Evolutionary conservation across 257 asterid genomes (phyloP).

Genomic region (Haberlea rhodopensis): DNA sequence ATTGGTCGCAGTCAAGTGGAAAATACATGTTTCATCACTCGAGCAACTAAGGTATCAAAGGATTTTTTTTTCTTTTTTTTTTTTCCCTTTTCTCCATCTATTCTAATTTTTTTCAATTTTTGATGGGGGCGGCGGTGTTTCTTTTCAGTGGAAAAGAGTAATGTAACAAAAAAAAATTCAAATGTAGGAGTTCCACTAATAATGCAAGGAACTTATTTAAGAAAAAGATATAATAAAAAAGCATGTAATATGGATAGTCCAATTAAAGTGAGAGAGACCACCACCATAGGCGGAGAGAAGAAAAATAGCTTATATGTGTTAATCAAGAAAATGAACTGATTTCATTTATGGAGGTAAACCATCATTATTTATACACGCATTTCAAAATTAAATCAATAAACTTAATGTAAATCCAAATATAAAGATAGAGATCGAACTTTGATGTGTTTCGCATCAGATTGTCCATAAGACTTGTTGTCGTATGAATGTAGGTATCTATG

Average conservation of each 20-base stretch:
- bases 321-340: slow-evolving; percentile 5
- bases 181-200: not conserved
- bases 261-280: not conserved
- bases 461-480: slow-evolving; percentile 64
- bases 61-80: not conserved
- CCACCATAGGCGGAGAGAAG: not conserved
- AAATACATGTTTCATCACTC: slow-evolving; percentile 4
- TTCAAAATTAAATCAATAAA: not conserved
- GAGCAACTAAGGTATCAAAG: too few relatives aligned
- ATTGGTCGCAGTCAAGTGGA: slow-evolving; percentile 3
- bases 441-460: slow-evolving; percentile 55
- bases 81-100: too few relatives aligned
- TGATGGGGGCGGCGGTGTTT: too few relatives aligned
- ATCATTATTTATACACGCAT: slow-evolving; percentile 10
- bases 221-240: not conserved
- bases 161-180: not conserved
- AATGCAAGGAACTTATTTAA: not conserved
- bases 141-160: not conserved
- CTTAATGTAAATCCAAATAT: slow-evolving; percentile 4
- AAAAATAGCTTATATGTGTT: not conserved
- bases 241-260: not conserved
- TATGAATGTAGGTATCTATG: slow-evolving; percentile 58
- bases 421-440: slow-evolving; percentile 57
- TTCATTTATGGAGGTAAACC: not conserved
- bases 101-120: too few relatives aligned